Evolutionary conservation across 352 stramenopile genomes (phyloP).

Genomic region (Aphanomyces invadans): DNA sequence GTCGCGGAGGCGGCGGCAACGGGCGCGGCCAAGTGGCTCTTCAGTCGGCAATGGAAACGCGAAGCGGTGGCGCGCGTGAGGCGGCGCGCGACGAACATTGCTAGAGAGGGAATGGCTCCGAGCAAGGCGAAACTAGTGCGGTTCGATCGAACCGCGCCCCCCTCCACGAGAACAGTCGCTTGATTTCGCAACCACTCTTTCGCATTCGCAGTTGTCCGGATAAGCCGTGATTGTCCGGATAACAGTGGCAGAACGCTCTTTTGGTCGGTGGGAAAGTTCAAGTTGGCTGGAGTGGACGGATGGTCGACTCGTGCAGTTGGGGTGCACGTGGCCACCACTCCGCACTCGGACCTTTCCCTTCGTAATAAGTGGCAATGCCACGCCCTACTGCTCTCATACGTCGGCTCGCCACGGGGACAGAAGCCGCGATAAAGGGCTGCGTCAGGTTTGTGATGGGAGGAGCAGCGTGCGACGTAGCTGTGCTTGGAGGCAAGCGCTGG

Average conservation of each 20-base stretch:
- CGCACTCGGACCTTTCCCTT: too few species aligned
- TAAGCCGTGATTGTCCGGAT: not conserved
- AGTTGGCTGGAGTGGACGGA: too few species aligned
- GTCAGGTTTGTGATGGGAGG: too few species aligned
- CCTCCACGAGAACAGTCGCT: not conserved
- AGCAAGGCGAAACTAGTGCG: not conserved
- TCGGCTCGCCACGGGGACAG: too few species aligned
- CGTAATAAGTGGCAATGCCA: too few species aligned
- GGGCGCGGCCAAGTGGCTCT: not conserved
- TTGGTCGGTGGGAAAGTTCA: not conserved
- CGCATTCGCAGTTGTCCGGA: not conserved
- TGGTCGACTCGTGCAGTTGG: too few species aligned
- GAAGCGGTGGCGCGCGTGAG: not conserved
- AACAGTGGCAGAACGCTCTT: not conserved
- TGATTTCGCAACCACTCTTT: constrained; percentile 10
- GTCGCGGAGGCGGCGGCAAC: not conserved
- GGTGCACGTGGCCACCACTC: too few species aligned
- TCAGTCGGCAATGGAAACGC: not conserved
- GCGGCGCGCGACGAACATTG: not conserved
- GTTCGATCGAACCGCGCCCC: not conserved
- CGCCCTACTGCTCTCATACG: too few species aligned
- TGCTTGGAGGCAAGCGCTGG: too few species aligned
- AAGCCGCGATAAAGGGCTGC: too few species aligned
- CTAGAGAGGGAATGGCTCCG: not conserved
- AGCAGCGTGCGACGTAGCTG: too few species aligned